Percentiles rank a stretch among this genome's conserved stretches.
phyloP scores from a whole-genome alignment of 148 eudicot species.

The Polygonum maritimum region DNA sequence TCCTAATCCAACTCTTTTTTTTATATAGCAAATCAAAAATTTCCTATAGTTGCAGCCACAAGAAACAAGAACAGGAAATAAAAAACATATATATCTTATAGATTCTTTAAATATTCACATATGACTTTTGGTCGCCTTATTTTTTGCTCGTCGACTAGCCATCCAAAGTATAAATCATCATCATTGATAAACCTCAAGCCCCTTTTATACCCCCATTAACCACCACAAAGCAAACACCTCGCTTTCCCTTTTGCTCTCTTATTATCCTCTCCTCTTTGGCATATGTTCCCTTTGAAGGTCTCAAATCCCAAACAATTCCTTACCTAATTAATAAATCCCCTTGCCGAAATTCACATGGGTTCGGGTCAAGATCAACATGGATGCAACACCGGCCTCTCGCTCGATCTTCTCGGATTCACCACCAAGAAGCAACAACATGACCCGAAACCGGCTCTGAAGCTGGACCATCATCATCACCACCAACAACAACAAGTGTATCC shows the following conservation, averaged over 20 bases:
- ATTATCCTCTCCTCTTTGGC: background rate
- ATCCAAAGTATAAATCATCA: background rate
- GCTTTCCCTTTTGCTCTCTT: background rate
- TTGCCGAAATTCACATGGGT: background rate
- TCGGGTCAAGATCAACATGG: background rate
- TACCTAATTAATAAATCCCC: background rate
- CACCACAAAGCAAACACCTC: background rate
- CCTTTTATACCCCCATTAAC: slow-evolving; percentile 1
- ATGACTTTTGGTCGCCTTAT: slow-evolving; percentile 1
- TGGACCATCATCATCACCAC: no score
- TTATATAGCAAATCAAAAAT: background rate
- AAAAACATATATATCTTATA: background rate
- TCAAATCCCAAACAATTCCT: no score
- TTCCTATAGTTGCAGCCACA: background rate
- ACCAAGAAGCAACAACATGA: background rate
- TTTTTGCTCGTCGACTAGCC: background rate
- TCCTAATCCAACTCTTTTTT: background rate
- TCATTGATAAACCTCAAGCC: background rate
- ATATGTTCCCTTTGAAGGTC: background rate
- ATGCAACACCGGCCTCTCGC: slow-evolving; percentile 5
- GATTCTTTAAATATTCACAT: slow-evolving; percentile 3
- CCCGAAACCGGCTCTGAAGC: background rate
- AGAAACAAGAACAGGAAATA: background rate
- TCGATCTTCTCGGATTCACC: background rate
- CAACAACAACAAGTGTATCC: background rate